These are phyloP conservation scores for Aspergillus leporis DNA, from an alignment of 495 filamentous ascomycete genomes.

Conservation along the genomic window DNA sequence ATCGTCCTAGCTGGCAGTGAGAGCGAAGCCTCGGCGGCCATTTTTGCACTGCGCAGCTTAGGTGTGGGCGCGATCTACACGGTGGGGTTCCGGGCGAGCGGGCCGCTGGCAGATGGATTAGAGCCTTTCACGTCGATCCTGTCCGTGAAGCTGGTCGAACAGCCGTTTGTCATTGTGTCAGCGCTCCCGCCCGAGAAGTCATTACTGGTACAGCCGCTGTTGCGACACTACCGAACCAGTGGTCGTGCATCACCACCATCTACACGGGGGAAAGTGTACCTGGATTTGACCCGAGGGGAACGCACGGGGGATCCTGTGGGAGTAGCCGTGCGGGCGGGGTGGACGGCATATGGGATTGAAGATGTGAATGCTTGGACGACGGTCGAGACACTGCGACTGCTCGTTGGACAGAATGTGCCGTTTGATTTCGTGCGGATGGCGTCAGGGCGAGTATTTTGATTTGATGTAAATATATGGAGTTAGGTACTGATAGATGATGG, in stretches of 20 bases:
- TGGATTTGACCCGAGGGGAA: slow-evolving; percentile 72
- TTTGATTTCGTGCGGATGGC: slow-evolving; percentile 84
- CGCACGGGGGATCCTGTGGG: slow-evolving; percentile 67
- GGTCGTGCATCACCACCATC: slow-evolving; percentile 45
- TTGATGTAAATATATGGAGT: slow-evolving; percentile 6
- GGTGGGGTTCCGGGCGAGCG: slow-evolving; percentile 73
- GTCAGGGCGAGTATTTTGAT: slow-evolving; percentile 68
- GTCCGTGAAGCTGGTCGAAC: slow-evolving; percentile 69
- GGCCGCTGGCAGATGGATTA: slow-evolving; percentile 60
- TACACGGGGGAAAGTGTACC: slow-evolving; percentile 72
- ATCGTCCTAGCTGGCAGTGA: slow-evolving; percentile 68
- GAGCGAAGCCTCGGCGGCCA: slow-evolving; percentile 69
- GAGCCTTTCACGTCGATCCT: slow-evolving; percentile 81
- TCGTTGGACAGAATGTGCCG: slow-evolving; percentile 82
- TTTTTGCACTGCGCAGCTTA: slow-evolving; percentile 76
- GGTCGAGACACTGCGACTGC: slow-evolving; percentile 71
- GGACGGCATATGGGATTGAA: slow-evolving; percentile 75
- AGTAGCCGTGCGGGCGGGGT: slow-evolving; percentile 68
- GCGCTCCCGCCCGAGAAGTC: slow-evolving; percentile 77
- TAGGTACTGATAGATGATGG: slow-evolving; percentile 18
- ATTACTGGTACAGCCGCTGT: slow-evolving; percentile 73
- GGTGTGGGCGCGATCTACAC: slow-evolving; percentile 78
- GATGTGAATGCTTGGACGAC: slow-evolving; percentile 82
- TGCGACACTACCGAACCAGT: slow-evolving; percentile 60
- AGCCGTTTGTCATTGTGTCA: slow-evolving; percentile 79